Percentiles rank a stretch among this genome's conserved stretches.
Conservation (phyloP, 1,284 basidiomycete genomes). For the Cutaneotrichosporon cavernicola region DNA sequence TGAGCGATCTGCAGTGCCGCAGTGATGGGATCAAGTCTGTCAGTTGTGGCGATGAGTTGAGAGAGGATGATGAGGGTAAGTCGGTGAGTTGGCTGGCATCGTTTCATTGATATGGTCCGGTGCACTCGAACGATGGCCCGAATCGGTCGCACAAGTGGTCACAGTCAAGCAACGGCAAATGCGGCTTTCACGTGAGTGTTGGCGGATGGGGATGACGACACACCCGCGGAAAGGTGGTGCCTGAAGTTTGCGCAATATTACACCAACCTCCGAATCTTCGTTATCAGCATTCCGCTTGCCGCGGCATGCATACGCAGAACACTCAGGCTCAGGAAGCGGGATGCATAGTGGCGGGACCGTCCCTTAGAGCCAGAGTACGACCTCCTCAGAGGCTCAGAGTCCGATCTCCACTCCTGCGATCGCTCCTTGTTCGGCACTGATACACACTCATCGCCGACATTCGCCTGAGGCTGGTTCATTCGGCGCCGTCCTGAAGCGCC, state of each 20-base stretch:
- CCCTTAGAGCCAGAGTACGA: background rate
- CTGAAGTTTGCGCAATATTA: background rate
- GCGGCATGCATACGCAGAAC: background rate
- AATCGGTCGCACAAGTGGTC: background rate
- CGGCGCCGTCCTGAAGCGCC: slow-evolving; percentile 28
- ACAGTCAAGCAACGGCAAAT: no score
- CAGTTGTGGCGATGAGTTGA: background rate
- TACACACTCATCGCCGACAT: background rate
- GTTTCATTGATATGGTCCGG: background rate
- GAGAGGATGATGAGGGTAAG: background rate
- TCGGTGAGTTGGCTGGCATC: background rate
- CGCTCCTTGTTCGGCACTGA: background rate
- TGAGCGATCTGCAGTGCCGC: background rate
- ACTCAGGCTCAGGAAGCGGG: background rate
- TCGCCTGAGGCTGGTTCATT: background rate
- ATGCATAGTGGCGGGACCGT: background rate
- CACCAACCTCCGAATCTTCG: background rate
- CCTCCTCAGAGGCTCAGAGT: background rate
- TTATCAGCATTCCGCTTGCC: background rate
- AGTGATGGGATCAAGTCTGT: background rate
- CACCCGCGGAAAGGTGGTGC: background rate
- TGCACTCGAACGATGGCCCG: background rate
- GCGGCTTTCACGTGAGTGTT: background rate
- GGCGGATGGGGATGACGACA: background rate
- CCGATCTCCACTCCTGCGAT: background rate